Conservation (phyloP, 2,329 filamentous ascomycete genomes). For the Beauveria sp. region DNA sequence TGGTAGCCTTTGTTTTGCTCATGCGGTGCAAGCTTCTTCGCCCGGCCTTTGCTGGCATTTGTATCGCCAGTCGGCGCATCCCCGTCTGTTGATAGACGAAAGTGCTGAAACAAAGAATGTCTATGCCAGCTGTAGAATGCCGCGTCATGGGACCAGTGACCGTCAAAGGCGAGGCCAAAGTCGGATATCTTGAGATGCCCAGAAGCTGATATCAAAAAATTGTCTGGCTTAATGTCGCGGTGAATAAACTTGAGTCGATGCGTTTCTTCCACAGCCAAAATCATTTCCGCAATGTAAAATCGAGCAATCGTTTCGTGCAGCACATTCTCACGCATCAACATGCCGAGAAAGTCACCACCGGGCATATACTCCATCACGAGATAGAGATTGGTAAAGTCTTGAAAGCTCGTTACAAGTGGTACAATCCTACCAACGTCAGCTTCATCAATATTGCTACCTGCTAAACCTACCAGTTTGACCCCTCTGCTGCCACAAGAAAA, state of each 20-base stretch:
- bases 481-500: conserved; percentile 80
- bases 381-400: conserved; percentile 77
- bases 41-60: conserved; percentile 26
- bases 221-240: conserved; percentile 93
- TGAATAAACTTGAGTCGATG: conserved; percentile 88
- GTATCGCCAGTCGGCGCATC: conserved; percentile 62
- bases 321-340: conserved; percentile 78
- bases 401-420: conserved; percentile 79
- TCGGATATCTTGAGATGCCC: conserved; percentile 94
- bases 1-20: conserved; percentile 24
- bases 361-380: conserved; percentile 99
- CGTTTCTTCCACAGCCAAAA: conserved; percentile 86
- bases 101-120: conserved; percentile 66
- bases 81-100: conserved; percentile 66
- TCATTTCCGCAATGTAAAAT: conserved; percentile 94
- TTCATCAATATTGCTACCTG: not conserved
- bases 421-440: conserved; percentile 55
- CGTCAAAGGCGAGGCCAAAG: conserved; percentile 91
- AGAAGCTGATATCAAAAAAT: conserved; percentile 81
- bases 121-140: conserved; percentile 79
- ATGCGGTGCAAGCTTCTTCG: conserved; percentile 23
- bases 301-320: conserved; percentile 70
- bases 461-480: conserved; percentile 61
- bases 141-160: conserved; percentile 89
- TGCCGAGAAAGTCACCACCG: conserved; percentile 83